A percentile compares a stretch with the other conserved stretches of the same genome.
These are phyloP conservation scores for Gillenia trifoliata DNA, from an alignment of 306 rosid species.

Conservation along the genomic window DNA sequence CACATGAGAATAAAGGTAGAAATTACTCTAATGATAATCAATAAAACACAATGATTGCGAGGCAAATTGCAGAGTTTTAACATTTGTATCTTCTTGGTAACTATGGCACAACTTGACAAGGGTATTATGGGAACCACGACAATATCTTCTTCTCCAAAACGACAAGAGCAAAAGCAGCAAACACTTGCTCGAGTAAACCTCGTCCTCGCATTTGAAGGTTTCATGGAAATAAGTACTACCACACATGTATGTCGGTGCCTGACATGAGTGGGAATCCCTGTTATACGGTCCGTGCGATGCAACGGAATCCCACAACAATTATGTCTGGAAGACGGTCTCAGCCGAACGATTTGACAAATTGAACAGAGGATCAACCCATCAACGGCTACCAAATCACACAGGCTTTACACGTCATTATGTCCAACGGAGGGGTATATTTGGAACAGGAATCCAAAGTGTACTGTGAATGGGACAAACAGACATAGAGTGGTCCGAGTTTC, in stretches of 20 bases:
- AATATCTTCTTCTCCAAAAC: not conserved
- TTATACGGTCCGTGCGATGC: no score
- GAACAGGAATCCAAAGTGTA: not conserved
- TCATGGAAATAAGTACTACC: not conserved
- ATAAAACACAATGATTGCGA: no score
- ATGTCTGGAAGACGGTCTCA: not conserved
- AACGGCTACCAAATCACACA: not conserved
- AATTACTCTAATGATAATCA: no score
- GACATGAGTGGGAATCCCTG: not conserved
- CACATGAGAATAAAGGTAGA: no score
- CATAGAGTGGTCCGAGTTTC: not conserved
- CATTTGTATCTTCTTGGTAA: not conserved
- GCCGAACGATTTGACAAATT: not conserved
- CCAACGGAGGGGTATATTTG: not conserved
- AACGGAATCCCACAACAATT: not conserved
- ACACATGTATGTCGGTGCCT: not conserved
- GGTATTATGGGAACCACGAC: not conserved
- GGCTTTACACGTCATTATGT: not conserved
- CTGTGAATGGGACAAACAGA: not conserved
- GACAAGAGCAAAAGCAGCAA: not conserved
- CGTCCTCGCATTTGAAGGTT: constrained; percentile 1
- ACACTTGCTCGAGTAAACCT: not conserved
- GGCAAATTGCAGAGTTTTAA: not conserved
- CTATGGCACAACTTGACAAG: not conserved
- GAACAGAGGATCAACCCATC: not conserved